Base-by-base conservation (phyloP, 2,329 filamentous ascomycete genomes). In the Clonostachys chloroleuca region DNA sequence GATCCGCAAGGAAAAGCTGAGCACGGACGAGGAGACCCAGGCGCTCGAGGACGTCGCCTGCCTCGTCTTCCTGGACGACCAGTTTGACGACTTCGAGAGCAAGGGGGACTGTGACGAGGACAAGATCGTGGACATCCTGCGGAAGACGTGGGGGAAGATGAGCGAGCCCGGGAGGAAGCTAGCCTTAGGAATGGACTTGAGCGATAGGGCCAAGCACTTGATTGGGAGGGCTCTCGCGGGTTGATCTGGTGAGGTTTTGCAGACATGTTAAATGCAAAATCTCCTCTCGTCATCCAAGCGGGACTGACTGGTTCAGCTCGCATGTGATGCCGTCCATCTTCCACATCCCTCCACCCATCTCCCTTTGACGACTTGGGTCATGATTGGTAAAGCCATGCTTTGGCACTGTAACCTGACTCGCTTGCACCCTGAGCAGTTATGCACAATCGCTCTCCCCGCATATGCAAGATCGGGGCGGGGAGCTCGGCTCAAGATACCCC, bases 21-120 rank as follows among this genome's bases (percentile, higher is more conserved):
- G 75, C 59, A 61, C 59, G 5, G 68, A 75, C 52, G 58, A 63
- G 14, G 86, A 90, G 63, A 83, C 85, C 47, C 87, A 92, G 71
- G 75, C 81, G 7, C 73, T 95, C 51, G 90, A 95, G 70, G 90
- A 95, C 67, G 87, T 90, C 42, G 90, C 90, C 4, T 95, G 89
- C 61, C 68, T 95, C 47, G 89, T 95, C 30, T 95, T 95, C 62
- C 68, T 95, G 54, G 89, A 94, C 61, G 89, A 92, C 61, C 87
- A 94, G 61, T 87, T 95, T 52, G 89, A 92, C 57, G 80, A 78
- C 44, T 95, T 94, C 66, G 86, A 89, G 72, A 75, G 64, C 54
- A 74, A 77, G 60, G 76, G 80, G 30, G 77, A 84, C 46, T 62
- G 76, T 14, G 86, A 90, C 59, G 87, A 92, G 67, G 84, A 83